Base-by-base conservation (phyloP, 495 filamentous ascomycete species). In the Lentithecium fluviatile region DNA sequence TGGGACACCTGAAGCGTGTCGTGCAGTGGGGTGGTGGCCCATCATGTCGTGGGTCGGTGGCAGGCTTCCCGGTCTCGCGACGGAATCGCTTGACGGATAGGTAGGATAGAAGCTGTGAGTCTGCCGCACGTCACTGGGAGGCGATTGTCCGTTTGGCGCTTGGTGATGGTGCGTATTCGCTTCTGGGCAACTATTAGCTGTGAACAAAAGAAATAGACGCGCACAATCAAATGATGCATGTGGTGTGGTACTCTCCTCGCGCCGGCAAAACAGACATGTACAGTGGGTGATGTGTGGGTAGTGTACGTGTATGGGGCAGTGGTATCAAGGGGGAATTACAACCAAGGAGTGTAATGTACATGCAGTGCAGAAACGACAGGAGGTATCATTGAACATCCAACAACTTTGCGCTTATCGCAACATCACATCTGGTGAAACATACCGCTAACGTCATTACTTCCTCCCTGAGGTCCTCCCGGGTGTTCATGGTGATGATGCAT, bases 401-500 rank as follows among this genome's bases (percentile, higher is more conserved):
- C 45, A 64, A 56, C 21, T 21, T 15, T 20, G 50, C 58, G 62
- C 65, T 58, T 52, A 64, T 58, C 57, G 49, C 79, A 89, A 42
- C 58, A 67, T 75, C 66, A 76, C 72, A 76, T 74, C 58, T 73
- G 74, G 67, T 74, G 73, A 70, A 76, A 93, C 91, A 96, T 96
- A 90, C 92, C 89, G 79, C 81, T 84, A 80, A 94, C 90, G 81
- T 95, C 91, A 67, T 94, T 91, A 71, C 83, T 81, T 67, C 83
- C 83, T 69, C 85, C 83, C 70, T 82, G 81, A 66, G 82, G 77
- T 67, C 74, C 82, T 69, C 90, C 87, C 38, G 80, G 83, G 71
- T 91, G 88, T 48, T 83, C 81, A 73, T 94, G 90, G 73, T 94
- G 91, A 70, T 91, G 88, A 64, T 89, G 88, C 62, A 87, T 75